Evolutionary conservation across 2,329 filamentous ascomycete species (phyloP), one percentile per base, ranked within the genome.

Genomic region (Talaromyces funiculosus): DNA sequence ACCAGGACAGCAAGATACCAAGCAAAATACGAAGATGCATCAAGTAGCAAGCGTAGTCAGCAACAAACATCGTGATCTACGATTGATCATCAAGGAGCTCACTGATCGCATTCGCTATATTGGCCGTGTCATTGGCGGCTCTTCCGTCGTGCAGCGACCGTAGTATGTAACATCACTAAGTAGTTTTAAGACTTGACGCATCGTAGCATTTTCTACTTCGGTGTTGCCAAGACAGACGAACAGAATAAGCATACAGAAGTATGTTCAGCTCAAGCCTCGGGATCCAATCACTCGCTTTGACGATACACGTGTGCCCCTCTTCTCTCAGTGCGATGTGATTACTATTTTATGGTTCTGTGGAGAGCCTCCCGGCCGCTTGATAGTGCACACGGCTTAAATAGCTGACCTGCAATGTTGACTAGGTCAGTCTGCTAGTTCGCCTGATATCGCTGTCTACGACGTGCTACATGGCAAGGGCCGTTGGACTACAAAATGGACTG

Each of bases 91-190:
- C 47, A 26, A 14, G n/a, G 35, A 51, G 2, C 43, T 3, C 22
- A 33, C 5, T 31, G n/a, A 22, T 4, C 29, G 47, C 47, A 51
- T 51, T 51, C 29, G 29, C 5, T 7, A 10, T 14, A 33, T 51
- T 18, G 20, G 47, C 47, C 20, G 29, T 33, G 16, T 51, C 18
- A 51, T 51, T 51, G 47, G 47, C 26, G 26, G 29, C 29, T 1
- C 18, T 33, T 20, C 29, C 29, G 5, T 33, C 29, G 47, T 33
- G 47, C 16, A 49, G 43, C n/a, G 18, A 40, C 22, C 22, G 14
- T 35, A 18, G 33, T 24, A 54, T 54, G 51, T 54, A 54, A 54
- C 51, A 54, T 54, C 51, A 54, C 33, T 40, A 54, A 33, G 35
- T n/a, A n/a, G n/a, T n/a, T n/a, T 26, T 5, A 35, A 18, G 7